Percentiles rank a stretch among this genome's conserved stretches.
Evolutionary conservation across 345 rosid species (phyloP).

Genomic region (Alliaria petiolata): DNA sequence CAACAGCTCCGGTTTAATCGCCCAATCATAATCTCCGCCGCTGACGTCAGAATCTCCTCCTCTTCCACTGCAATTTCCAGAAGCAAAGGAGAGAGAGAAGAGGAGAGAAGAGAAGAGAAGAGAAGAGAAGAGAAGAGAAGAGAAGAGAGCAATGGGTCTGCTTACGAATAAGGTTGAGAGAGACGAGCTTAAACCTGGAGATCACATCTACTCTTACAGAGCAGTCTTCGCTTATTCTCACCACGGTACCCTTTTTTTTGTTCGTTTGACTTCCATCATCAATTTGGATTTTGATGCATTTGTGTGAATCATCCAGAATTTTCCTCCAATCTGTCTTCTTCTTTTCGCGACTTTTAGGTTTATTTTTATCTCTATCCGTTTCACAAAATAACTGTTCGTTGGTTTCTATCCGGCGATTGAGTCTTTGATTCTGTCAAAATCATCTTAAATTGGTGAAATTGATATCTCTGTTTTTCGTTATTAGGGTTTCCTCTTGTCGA

Average conservation of each 20-base stretch:
- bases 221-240: conserved; percentile 94
- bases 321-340: too few relatives aligned
- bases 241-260: conserved; percentile 54
- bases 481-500: neutral
- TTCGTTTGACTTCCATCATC: neutral
- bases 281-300: neutral
- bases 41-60: conserved; percentile 24
- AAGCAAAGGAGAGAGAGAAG: neutral
- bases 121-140: neutral
- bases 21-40: neutral
- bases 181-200: conserved; percentile 76
- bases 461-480: neutral
- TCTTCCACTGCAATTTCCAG: neutral
- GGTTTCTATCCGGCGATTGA: neutral
- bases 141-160: conserved; percentile 56
- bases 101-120: neutral
- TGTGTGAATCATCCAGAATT: neutral
- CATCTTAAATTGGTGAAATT: neutral
- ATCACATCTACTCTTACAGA: conserved; percentile 92
- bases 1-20: conserved; percentile 14
- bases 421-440: neutral
- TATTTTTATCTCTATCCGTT: too few relatives aligned
- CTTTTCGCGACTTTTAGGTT: too few relatives aligned
- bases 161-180: conserved; percentile 73
- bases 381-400: neutral